Percentiles rank a stretch among this genome's conserved stretches.
phyloP scores from a whole-genome alignment of 192 early-diverging fungal species.

The Coemansia sp. region DNA sequence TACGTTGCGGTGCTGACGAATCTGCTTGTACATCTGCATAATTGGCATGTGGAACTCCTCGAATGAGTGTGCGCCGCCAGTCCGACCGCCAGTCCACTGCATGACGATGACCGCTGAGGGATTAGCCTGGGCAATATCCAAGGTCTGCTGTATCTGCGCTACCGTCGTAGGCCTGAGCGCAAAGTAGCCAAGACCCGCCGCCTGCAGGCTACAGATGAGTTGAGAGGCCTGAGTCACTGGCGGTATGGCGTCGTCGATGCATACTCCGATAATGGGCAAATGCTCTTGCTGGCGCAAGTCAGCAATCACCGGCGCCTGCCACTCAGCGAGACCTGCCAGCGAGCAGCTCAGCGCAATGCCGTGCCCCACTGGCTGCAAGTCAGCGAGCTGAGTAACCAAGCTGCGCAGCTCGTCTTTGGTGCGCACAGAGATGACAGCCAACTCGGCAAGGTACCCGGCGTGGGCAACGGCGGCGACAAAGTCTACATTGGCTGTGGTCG shows the following conservation, averaged over 20 bases:
- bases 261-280: conserved; percentile 85
- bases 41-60: conserved; percentile 93
- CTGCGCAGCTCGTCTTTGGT: conserved; percentile 70
- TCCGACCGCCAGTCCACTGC: conserved; percentile 97
- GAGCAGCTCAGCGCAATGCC: conserved; percentile 87
- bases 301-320: conserved; percentile 75
- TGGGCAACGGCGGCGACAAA: conserved; percentile 89
- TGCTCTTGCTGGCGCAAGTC: conserved; percentile 78
- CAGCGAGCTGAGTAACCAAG: conserved; percentile 76
- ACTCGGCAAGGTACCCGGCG: conserved; percentile 91
- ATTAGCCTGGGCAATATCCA: conserved; percentile 78
- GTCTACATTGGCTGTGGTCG: conserved; percentile 73
- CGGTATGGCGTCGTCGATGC: conserved; percentile 81
- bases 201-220: conserved; percentile 70
- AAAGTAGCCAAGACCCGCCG: conserved; percentile 78
- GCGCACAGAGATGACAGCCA: conserved; percentile 83
- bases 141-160: conserved; percentile 74
- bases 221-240: conserved; percentile 72
- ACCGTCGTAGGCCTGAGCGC: conserved; percentile 83
- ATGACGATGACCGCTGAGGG: conserved; percentile 81
- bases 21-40: conserved; percentile 81
- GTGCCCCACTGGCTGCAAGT: conserved; percentile 72
- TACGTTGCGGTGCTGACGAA: conserved; percentile 81
- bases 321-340: conserved; percentile 75
- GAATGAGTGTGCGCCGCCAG: conserved; percentile 91